Conservation (phyloP, 169 alveolate species). For the Cyclospora cayetanensis region DNA sequence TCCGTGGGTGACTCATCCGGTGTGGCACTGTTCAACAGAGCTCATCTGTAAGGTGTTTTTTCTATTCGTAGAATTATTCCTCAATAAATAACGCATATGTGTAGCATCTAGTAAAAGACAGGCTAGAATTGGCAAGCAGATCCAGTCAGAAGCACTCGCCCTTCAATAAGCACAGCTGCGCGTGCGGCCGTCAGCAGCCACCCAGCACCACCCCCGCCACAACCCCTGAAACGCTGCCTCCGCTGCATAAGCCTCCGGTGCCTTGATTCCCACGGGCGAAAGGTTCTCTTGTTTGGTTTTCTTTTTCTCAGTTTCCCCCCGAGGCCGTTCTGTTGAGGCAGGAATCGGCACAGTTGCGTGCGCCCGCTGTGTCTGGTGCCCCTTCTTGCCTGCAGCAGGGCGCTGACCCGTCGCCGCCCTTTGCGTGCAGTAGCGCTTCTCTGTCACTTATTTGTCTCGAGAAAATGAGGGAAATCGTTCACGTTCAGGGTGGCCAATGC, state of each 20-base stretch:
- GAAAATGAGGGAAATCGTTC: constrained; percentile 98
- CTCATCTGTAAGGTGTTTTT: neutral
- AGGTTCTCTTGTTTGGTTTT: constrained; percentile 62
- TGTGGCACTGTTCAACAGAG: neutral
- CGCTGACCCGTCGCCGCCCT: constrained; percentile 68
- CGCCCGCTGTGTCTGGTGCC: constrained; percentile 70
- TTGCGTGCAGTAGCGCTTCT: constrained; percentile 54
- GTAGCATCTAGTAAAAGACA: constrained; percentile 33
- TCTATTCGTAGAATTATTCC: neutral
- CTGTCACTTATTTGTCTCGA: constrained; percentile 52
- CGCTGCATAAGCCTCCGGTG: constrained; percentile 60
- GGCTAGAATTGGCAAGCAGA: constrained; percentile 20
- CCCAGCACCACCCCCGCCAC: constrained; percentile 71
- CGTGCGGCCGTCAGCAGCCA: constrained; percentile 71
- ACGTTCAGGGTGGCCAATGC: constrained; percentile 99
- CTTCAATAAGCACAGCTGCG: constrained; percentile 63
- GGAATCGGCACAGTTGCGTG: constrained; percentile 70
- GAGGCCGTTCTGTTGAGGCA: constrained; percentile 60
- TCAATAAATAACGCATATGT: neutral
- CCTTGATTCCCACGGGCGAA: constrained; percentile 64
- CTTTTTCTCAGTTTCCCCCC: constrained; percentile 44
- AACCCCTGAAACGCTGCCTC: constrained; percentile 66
- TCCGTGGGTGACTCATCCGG: neutral
- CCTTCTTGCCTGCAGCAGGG: constrained; percentile 71
- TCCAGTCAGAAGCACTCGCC: constrained; percentile 32